Percentiles rank a stretch among this genome's conserved stretches.
These are phyloP conservation scores for Primulina eburnea DNA, from an alignment of 257 asterid species.

Conservation along the genomic window DNA sequence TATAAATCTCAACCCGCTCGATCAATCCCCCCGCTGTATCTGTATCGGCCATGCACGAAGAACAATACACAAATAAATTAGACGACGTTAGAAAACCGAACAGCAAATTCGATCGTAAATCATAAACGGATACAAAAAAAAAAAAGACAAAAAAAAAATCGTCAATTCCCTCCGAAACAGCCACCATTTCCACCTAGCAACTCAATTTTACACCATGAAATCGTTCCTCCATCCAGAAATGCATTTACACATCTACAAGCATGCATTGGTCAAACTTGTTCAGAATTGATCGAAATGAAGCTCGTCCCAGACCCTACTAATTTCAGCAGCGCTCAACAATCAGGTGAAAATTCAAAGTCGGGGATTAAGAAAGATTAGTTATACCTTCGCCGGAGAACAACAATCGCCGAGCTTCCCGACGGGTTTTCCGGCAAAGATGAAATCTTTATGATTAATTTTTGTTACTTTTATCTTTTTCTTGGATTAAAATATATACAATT, in stretches of 20 bases:
- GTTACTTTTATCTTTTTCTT: background rate
- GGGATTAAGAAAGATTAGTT: background rate
- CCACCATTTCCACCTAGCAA: conserved; percentile 17
- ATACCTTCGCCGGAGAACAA: conserved; percentile 27
- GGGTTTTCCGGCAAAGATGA: conserved; percentile 32
- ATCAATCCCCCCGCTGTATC: conserved; percentile 25
- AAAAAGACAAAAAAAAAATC: background rate
- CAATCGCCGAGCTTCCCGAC: conserved; percentile 17
- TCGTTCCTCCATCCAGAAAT: conserved; percentile 21
- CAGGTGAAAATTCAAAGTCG: background rate
- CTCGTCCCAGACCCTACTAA: conserved; percentile 27
- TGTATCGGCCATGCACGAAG: conserved; percentile 15
- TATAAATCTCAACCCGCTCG: conserved; percentile 21
- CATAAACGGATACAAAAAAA: background rate
- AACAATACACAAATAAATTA: conserved; percentile 9
- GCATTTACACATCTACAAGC: conserved; percentile 9
- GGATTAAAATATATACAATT: conserved; percentile 13
- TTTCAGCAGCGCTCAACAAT: conserved; percentile 16
- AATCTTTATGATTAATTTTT: conserved; percentile 14
- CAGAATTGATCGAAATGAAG: conserved; percentile 19
- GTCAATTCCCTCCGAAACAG: conserved; percentile 18
- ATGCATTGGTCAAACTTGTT: conserved; percentile 21
- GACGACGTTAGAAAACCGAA: conserved; percentile 15
- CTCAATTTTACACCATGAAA: conserved; percentile 26
- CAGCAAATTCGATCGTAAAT: conserved; percentile 4